Base-by-base conservation (phyloP, 371 early-diverging fungal genomes). In the Rhizopus stolonifer region DNA sequence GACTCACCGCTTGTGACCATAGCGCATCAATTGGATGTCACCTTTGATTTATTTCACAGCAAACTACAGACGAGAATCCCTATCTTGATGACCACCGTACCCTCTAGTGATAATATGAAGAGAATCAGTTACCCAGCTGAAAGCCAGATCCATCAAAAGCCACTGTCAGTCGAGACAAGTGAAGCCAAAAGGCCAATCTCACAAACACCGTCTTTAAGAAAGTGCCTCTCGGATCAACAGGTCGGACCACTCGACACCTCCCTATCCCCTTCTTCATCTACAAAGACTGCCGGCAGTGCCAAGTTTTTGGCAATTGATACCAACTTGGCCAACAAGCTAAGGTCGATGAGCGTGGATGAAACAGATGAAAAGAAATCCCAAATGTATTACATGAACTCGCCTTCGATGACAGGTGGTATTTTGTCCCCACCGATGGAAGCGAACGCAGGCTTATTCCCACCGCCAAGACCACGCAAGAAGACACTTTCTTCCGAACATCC, bases 1-100 rank as follows among this genome's bases (percentile, higher is more conserved):
- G 61, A 61, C 4, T 61, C 56, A n/a, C 56, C 61, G 18, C 19
- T 61, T 8, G 29, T 56, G 1, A 18, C 52, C 0, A 43, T 61
- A 1, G 25, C 29, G 8, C 61, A 61, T 18, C 61, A 61, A 24
- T 25, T 61, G 10, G 61, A 61, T 25, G 24, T 61, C 17, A 56
- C 56, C 14, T 61, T 61, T 29, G 38, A 61, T 40, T 56, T 61
- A 39, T 36, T 36, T 13, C 21, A 48, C 5, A 51, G 55, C 14
- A 56, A 56, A n/a, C 32, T 61, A 3, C 54, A 56, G 47, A 52
- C 48, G 1, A 61, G 52, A 31, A 44, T 61, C 34, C 61, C 61
- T 6, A 38, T 61, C 29, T 18, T 40, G 32, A 36, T 60, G 24
- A 55, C 49, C 9, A 39, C 61, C 4, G 40, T 60, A 29, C 15